Conservation (phyloP, 2,329 filamentous ascomycete genomes). For the Helotiales sp. region DNA sequence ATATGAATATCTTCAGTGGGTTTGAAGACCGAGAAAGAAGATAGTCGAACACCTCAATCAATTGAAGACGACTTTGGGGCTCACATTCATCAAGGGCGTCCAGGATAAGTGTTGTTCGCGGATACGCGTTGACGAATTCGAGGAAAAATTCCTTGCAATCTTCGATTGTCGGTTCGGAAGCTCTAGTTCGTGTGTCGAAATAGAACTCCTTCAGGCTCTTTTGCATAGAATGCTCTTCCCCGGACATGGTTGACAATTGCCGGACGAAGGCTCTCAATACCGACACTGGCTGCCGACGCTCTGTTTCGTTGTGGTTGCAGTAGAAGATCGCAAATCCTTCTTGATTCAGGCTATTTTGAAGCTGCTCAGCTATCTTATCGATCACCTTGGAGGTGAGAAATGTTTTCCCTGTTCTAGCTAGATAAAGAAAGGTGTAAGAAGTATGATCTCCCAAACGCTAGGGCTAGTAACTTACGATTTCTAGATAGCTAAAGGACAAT, state of each 20-base stretch:
- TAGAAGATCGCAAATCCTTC: constrained; percentile 39
- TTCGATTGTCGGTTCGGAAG: constrained; percentile 16
- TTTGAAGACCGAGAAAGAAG: constrained; percentile 27
- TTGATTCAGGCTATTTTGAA: constrained; percentile 13
- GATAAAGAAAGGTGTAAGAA: neutral
- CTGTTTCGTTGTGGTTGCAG: constrained; percentile 34
- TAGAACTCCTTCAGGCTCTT: constrained; percentile 12
- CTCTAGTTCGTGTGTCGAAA: neutral
- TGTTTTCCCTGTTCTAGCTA: constrained; percentile 35
- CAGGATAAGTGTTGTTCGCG: constrained; percentile 35
- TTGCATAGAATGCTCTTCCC: constrained; percentile 17
- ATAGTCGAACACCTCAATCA: constrained; percentile 31
- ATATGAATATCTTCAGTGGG: constrained; percentile 38
- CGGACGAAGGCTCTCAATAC: constrained; percentile 36
- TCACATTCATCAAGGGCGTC: constrained; percentile 41
- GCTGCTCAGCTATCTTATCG: constrained; percentile 23
- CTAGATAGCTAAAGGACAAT: constrained; percentile 19
- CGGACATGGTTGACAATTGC: constrained; percentile 32
- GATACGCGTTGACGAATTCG: constrained; percentile 31
- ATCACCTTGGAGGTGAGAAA: constrained; percentile 30
- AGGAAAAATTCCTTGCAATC: constrained; percentile 27
- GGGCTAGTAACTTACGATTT: constrained; percentile 1
- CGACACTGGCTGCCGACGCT: constrained; percentile 30
- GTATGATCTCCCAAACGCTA: neutral
- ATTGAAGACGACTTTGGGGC: constrained; percentile 20